Conservation (phyloP, 2,329 filamentous ascomycete species). For the Fusarium dimerum region DNA sequence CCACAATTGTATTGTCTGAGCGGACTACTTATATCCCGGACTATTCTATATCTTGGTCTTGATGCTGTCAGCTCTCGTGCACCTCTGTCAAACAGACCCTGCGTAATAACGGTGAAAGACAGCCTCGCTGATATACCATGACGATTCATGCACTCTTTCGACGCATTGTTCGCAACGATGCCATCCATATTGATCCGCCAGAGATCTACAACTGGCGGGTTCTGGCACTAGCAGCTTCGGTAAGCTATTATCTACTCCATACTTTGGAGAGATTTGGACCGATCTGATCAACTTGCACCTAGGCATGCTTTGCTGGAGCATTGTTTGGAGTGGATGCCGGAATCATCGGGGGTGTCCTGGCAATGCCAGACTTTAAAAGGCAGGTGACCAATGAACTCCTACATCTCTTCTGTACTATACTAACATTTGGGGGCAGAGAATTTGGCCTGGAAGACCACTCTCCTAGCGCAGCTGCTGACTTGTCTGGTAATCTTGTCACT, state of each 20-base stretch:
- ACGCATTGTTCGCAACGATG: slow-evolving; percentile 54
- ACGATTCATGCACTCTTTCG: slow-evolving; percentile 23
- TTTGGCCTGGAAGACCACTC: slow-evolving; percentile 23
- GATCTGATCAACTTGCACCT: slow-evolving; percentile 1
- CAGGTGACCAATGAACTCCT: not conserved
- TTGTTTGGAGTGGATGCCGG: slow-evolving; percentile 31
- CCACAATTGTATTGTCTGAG: not conserved
- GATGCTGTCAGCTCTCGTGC: not conserved
- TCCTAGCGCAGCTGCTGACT: slow-evolving; percentile 16
- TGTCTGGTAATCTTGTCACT: slow-evolving; percentile 30
- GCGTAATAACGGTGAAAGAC: not conserved
- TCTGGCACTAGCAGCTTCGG: slow-evolving; percentile 61
- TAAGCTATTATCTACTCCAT: not conserved
- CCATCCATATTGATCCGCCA: slow-evolving; percentile 65
- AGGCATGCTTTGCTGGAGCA: slow-evolving; percentile 24
- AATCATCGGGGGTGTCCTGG: slow-evolving; percentile 31
- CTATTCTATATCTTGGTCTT: slow-evolving; percentile 2
- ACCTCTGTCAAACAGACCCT: not conserved
- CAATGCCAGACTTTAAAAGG: slow-evolving; percentile 29
- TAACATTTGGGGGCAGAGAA: slow-evolving; percentile 11
- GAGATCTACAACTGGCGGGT: slow-evolving; percentile 73
- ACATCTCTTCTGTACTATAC: not conserved
- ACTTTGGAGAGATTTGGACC: not conserved
- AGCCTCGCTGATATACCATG: slow-evolving; percentile 5
- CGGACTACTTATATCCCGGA: slow-evolving; percentile 19